Evolutionary conservation across 192 early-diverging fungal species (phyloP).

Genomic region (Oehlia diaphana): DNA sequence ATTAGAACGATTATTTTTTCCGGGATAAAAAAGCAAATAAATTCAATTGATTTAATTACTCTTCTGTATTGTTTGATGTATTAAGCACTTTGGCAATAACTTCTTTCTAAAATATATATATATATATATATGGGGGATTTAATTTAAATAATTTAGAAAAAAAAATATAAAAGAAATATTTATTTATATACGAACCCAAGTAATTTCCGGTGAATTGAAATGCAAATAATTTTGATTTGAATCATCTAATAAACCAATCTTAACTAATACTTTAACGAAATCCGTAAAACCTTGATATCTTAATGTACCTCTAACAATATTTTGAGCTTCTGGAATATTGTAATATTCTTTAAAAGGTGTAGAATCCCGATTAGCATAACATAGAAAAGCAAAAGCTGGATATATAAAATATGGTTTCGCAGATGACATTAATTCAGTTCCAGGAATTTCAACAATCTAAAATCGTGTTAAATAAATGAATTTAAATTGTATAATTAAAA

Average conservation of each 20-base stretch:
- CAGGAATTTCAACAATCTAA: slow-evolving; percentile 73
- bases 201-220: slow-evolving; percentile 52
- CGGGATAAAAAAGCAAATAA: neutral
- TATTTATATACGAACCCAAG: slow-evolving; percentile 56
- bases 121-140: neutral
- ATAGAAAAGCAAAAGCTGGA: slow-evolving; percentile 94
- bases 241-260: slow-evolving; percentile 90
- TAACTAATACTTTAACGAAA: slow-evolving; percentile 93
- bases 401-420: slow-evolving; percentile 88
- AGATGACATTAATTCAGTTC: slow-evolving; percentile 86
- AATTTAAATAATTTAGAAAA: slow-evolving; percentile 9
- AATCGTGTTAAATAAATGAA: neutral
- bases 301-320: slow-evolving; percentile 92
- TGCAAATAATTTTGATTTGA: slow-evolving; percentile 60
- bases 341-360: slow-evolving; percentile 92
- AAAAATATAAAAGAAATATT: slow-evolving; percentile 5
- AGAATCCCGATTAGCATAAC: slow-evolving; percentile 98
- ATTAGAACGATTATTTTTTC: neutral
- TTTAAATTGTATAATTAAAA: neutral
- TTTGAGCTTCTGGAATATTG: slow-evolving; percentile 90
- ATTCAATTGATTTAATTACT: slow-evolving; percentile 29
- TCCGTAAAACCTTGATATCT: slow-evolving; percentile 97
- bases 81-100: slow-evolving; percentile 66
- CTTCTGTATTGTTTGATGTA: slow-evolving; percentile 35
- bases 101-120: slow-evolving; percentile 42